Evolutionary conservation across 2,329 filamentous ascomycete species (phyloP).

Genomic region (Apiospora phragmitis): DNA sequence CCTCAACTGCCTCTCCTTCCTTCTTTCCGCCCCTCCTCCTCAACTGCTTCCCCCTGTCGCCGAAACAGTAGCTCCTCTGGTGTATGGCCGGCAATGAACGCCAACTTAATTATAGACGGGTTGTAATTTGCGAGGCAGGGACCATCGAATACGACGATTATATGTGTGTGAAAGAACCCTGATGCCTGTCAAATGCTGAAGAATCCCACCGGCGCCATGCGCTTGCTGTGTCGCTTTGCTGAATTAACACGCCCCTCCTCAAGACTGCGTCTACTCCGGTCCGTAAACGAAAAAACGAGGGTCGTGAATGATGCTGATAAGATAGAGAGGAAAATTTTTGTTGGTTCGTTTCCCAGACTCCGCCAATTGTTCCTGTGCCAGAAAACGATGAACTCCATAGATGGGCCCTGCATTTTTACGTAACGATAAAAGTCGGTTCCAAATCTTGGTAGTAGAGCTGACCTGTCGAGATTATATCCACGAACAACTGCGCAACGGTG

Average conservation of each 20-base stretch:
- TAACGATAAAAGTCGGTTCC: slow-evolving; percentile 1
- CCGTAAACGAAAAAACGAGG: slow-evolving; percentile 33
- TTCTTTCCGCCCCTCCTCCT: background rate
- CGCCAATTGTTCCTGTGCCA: slow-evolving; percentile 19
- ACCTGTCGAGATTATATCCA: slow-evolving; percentile 5
- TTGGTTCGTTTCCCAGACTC: slow-evolving; percentile 25
- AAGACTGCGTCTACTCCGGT: slow-evolving; percentile 26
- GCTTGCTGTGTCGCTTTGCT: slow-evolving; percentile 32
- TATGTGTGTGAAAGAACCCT: slow-evolving; percentile 19
- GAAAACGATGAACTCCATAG: slow-evolving; percentile 11
- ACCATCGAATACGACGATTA: slow-evolving; percentile 22
- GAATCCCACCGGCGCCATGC: slow-evolving; percentile 30
- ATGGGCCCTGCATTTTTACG: slow-evolving; percentile 9
- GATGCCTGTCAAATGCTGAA: slow-evolving; percentile 30
- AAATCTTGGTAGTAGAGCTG: slow-evolving; percentile 6
- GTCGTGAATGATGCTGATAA: slow-evolving; percentile 30
- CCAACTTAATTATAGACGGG: slow-evolving; percentile 9
- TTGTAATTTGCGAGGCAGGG: slow-evolving; percentile 22
- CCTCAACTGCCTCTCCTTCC: background rate
- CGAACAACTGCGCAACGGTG: slow-evolving; percentile 4
- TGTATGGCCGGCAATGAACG: background rate
- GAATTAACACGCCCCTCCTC: slow-evolving; percentile 30
- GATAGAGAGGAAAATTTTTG: slow-evolving; percentile 15
- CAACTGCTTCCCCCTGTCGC: background rate
- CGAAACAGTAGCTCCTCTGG: slow-evolving; percentile 6